A percentile compares a stretch with the other conserved stretches of the same genome.
Conservation (phyloP, 176 grass and related monocot species). For the Juncus effusus region DNA sequence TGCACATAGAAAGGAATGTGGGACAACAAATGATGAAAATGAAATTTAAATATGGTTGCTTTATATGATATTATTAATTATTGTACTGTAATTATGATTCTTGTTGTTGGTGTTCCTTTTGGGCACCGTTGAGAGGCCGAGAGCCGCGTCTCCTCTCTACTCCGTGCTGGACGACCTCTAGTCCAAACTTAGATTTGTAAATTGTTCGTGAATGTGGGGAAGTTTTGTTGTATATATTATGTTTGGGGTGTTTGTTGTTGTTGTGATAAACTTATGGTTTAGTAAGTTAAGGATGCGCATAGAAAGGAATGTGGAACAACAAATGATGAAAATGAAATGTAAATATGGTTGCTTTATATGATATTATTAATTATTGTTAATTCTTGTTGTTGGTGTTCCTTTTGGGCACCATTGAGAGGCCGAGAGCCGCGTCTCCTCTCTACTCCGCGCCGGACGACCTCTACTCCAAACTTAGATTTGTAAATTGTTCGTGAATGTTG, state of each 20-base stretch:
- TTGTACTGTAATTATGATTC: too few relatives aligned
- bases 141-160: constrained; percentile 63
- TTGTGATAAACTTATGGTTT: too few relatives aligned
- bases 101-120: constrained; percentile 30
- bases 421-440: constrained; percentile 60
- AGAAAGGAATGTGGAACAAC: background rate
- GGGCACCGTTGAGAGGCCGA: constrained; percentile 52
- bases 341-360: too few relatives aligned
- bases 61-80: too few relatives aligned
- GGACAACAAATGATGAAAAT: too few relatives aligned
- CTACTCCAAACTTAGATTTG: constrained; percentile 19
- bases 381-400: constrained; percentile 24
- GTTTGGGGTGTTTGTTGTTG: constrained; percentile 4
- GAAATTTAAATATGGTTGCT: too few relatives aligned
- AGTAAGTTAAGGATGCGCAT: background rate
- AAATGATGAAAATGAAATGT: too few relatives aligned
- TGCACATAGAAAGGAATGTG: background rate
- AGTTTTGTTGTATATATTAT: background rate
- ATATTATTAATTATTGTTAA: too few relatives aligned
- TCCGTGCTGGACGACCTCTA: constrained; percentile 50
- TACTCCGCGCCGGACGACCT: constrained; percentile 54
- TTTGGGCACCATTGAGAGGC: constrained; percentile 46
- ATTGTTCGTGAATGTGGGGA: background rate
- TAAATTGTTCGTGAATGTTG: background rate
- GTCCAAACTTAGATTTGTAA: constrained; percentile 14